Base-by-base conservation (phyloP, 768 basidiomycete genomes). In the Pleurotus cornucopiae region DNA sequence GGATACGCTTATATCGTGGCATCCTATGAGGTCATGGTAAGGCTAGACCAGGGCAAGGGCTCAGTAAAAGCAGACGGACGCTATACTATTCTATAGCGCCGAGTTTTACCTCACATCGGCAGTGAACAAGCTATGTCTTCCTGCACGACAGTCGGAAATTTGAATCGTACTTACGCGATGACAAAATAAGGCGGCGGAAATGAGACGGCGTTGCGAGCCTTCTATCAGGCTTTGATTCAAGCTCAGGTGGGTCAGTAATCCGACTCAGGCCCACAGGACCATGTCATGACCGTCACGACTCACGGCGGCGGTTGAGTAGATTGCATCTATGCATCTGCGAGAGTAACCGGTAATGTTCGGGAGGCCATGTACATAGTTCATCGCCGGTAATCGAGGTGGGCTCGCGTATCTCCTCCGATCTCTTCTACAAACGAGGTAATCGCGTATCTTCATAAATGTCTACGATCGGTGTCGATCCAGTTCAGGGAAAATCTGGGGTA, bases 31-130 rank as follows among this genome's bases (percentile, higher is more conserved):
- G 51, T 53, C 51, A 53, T 53, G 6, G 16, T 1, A 25, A 49
- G 48, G 48, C 21, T 49, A 49, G 48, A 49, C 39, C 51, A 53
- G 51, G 51, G 51, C 51, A 40, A 53, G 51, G 51, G 51, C 51
- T 13, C 21, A 37, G 21, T 26, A 16, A 23, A 13, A 34, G 38
- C n/a, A 49, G 26, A 34, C 30, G 30, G 30, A 34, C 11, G 30
- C 11, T 34, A 34, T 34, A 34, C 30, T 34, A 9, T 34, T 9
- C 9, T 34, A 34, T 11, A 34, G 30, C 30, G 30, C 30, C 41
- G 41, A 44, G 41, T 21, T 44, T 44, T 44, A 44, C 41, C n/a
- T 44, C 41, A 16, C 30, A 34, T 34, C 30, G 30, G 30, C 30
- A 34, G 30, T 34, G 9, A 34, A 34, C 30, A 34, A 11, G 30